phyloP scores from a whole-genome alignment of 305 asterid genomes.

The Rubia peregrina region DNA sequence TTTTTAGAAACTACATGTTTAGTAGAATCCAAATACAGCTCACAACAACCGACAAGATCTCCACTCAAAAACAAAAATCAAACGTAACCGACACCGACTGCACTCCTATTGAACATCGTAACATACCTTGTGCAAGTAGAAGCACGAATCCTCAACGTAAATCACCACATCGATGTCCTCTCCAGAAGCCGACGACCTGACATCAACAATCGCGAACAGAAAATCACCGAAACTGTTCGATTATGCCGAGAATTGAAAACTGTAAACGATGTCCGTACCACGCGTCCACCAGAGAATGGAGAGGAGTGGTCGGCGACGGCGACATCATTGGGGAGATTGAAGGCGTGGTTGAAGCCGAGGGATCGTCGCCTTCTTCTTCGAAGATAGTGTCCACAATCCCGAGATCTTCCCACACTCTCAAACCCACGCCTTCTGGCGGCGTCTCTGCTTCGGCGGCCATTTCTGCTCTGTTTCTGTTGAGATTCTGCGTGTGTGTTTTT shows the following conservation, averaged over 20 bases:
- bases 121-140: conserved; percentile 34
- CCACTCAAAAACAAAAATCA: not conserved
- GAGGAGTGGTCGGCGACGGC: conserved; percentile 25
- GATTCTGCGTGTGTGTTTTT: not conserved
- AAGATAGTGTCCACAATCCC: conserved; percentile 38
- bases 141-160: conserved; percentile 29
- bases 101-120: not conserved
- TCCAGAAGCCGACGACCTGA: conserved; percentile 29
- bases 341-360: conserved; percentile 17
- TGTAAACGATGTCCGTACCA: conserved; percentile 19
- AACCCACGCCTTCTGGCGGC: conserved; percentile 21
- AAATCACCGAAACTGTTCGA: not conserved
- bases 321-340: conserved; percentile 25
- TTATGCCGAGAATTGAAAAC: not conserved
- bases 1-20: no score
- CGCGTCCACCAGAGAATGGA: conserved; percentile 21
- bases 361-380: conserved; percentile 38
- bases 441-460: conserved; percentile 3
- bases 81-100: not conserved
- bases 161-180: conserved; percentile 37
- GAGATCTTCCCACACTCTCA: conserved; percentile 26
- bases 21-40: no score
- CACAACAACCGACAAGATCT: not conserved
- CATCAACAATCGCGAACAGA: not conserved
- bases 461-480: not conserved